phyloP scores from a whole-genome alignment of 2,329 filamentous ascomycete species.

The Calonectria hawksworthii region DNA sequence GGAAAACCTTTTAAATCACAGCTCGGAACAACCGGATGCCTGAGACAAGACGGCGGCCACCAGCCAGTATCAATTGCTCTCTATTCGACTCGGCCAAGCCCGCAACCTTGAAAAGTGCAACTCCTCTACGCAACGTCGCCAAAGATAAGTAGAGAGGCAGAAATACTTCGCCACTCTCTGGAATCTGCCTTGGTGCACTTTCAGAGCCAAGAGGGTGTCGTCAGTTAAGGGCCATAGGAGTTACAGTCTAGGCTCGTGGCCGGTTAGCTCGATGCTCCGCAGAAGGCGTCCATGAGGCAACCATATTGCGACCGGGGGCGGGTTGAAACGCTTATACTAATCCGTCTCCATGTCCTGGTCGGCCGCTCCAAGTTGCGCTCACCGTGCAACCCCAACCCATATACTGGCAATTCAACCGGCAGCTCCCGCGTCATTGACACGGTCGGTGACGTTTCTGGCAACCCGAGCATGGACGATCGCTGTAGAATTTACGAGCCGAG shows the following conservation, averaged over 20 bases:
- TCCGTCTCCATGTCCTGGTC: neutral
- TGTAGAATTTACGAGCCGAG: neutral
- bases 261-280: neutral
- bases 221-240: neutral
- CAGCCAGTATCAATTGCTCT: neutral
- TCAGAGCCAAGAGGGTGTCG: neutral
- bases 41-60: neutral
- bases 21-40: neutral
- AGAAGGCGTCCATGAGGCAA: constrained; percentile 15
- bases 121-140: neutral
- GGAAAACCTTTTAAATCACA: neutral
- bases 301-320: neutral
- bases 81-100: neutral
- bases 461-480: neutral
- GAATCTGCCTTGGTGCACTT: constrained; percentile 9
- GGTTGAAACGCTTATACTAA: constrained; percentile 11
- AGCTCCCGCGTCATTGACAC: neutral
- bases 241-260: too few relatives aligned
- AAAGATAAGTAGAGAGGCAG: neutral
- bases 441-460: neutral
- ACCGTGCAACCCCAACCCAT: neutral
- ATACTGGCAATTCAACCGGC: neutral
- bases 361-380: neutral
- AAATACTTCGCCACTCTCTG: neutral
- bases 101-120: neutral